phyloP scores from a whole-genome alignment of 768 basidiomycete genomes.

The Xerocomellus intermedius region DNA sequence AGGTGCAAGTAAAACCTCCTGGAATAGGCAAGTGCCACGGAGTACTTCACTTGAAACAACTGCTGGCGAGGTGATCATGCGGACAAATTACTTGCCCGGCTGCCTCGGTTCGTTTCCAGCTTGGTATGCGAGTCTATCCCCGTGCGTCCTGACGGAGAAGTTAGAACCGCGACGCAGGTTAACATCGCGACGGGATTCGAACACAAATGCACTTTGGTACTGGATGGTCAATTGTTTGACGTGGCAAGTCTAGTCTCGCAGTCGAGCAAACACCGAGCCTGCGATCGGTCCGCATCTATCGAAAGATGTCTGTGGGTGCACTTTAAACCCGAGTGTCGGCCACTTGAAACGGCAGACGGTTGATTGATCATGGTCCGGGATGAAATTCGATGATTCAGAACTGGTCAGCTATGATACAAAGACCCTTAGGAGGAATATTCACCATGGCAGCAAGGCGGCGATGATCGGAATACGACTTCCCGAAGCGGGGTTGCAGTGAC shows the following conservation, averaged over 20 bases:
- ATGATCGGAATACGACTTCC: not conserved
- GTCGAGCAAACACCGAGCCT: not conserved
- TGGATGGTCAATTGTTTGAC: not conserved
- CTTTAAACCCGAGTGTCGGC: not conserved
- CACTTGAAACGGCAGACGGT: not conserved
- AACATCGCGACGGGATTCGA: not conserved
- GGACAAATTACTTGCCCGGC: not conserved
- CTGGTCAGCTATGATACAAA: too few species aligned
- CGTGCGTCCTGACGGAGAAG: not conserved
- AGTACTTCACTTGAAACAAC: not conserved
- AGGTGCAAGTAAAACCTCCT: not conserved
- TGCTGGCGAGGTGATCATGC: slow-evolving; percentile 9
- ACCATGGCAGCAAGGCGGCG: too few species aligned
- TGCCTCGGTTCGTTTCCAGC: not conserved
- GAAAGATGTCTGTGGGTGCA: not conserved
- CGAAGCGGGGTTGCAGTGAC: not conserved
- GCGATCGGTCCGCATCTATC: not conserved
- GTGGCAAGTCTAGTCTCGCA: not conserved
- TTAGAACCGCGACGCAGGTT: not conserved
- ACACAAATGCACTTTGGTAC: not conserved
- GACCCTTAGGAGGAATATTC: too few species aligned
- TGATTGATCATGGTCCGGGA: not conserved
- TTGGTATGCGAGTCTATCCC: not conserved
- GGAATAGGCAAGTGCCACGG: slow-evolving; percentile 2
- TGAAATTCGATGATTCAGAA: not conserved